phyloP scores from a whole-genome alignment of 176 grass and related monocot species.

The Chloris gayana region DNA sequence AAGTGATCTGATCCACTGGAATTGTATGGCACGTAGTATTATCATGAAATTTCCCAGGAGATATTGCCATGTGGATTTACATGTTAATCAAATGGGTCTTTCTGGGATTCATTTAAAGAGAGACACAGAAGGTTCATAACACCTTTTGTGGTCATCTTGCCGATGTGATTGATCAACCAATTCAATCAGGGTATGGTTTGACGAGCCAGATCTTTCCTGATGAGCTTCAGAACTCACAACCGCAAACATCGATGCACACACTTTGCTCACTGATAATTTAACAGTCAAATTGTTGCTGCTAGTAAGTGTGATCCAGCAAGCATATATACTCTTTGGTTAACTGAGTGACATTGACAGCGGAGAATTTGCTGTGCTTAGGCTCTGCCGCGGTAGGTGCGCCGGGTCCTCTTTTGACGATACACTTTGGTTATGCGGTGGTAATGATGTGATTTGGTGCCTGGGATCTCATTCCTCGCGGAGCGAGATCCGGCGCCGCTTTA shows the following conservation, averaged over 20 bases:
- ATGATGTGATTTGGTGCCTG: constrained; percentile 41
- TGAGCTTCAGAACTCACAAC: background rate
- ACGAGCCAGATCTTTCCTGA: background rate
- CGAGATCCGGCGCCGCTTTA: constrained; percentile 1
- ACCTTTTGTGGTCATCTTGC: background rate
- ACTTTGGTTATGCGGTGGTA: constrained; percentile 26
- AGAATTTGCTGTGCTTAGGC: background rate
- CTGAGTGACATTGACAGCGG: background rate
- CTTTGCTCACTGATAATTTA: background rate
- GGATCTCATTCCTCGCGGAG: constrained; percentile 40
- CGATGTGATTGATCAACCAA: constrained; percentile 25
- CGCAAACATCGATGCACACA: background rate
- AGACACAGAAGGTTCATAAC: background rate
- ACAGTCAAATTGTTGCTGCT: background rate
- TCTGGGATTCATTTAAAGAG: background rate
- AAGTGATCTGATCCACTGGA: background rate
- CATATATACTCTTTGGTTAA: background rate
- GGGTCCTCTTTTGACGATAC: constrained; percentile 1
- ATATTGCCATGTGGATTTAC: background rate
- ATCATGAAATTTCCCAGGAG: too few species aligned
- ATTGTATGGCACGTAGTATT: background rate
- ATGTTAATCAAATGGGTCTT: background rate
- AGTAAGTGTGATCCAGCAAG: background rate
- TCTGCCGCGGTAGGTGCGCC: background rate
- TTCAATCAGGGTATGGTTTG: background rate